Percentiles rank a stretch among this genome's conserved stretches.
Conservation (phyloP, 148 eudicot species). For the Beta vulgaris region DNA sequence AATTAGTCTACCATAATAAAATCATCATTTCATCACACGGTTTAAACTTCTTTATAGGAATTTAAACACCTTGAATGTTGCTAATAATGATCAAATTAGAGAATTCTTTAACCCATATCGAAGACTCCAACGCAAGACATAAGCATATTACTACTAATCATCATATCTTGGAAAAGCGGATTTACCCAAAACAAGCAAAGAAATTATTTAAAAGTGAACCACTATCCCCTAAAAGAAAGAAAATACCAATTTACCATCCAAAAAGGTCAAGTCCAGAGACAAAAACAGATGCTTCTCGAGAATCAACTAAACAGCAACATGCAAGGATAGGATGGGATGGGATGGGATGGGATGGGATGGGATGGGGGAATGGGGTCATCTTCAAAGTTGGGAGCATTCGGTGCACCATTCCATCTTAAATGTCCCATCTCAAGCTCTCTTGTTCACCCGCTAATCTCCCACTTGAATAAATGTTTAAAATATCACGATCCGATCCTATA, state of each 20-base stretch:
- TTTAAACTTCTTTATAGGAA: too few relatives aligned
- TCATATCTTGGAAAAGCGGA: neutral
- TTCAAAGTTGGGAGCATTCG: constrained; percentile 11
- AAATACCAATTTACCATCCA: constrained; percentile 3
- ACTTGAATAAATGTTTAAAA: neutral
- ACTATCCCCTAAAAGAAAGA: constrained; percentile 9
- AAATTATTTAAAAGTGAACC: neutral
- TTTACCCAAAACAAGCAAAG: neutral
- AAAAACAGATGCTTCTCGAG: constrained; percentile 18
- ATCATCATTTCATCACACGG: too few relatives aligned
- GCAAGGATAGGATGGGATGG: neutral
- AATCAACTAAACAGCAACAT: neutral
- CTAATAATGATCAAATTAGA: neutral
- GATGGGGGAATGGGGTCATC: constrained; percentile 9
- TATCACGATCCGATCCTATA: too few relatives aligned
- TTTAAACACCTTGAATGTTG: neutral
- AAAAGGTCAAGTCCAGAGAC: neutral
- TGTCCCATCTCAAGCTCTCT: constrained; percentile 9
- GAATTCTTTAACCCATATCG: neutral
- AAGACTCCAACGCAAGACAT: neutral
- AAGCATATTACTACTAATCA: neutral
- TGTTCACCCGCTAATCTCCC: too few relatives aligned
- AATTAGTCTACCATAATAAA: too few relatives aligned
- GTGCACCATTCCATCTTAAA: constrained; percentile 13
- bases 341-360: constrained; percentile 5